Percentiles rank a stretch among this genome's conserved stretches.
phyloP scores from a whole-genome alignment of 257 asterid species.

The Gynochthodes officinalis region DNA sequence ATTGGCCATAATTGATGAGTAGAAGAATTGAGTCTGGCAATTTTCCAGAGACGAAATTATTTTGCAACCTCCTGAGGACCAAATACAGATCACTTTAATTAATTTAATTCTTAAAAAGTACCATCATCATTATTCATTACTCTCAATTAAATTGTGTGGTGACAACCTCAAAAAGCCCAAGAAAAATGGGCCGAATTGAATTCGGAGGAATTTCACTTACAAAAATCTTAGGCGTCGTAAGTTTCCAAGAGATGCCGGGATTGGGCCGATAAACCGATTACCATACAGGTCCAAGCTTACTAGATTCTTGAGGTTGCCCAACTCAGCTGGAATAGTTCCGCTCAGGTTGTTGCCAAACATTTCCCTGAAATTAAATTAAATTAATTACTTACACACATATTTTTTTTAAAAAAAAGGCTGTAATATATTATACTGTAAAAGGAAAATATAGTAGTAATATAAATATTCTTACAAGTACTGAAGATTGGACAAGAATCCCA shows the following conservation, averaged over 20 bases:
- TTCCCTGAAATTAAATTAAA: conserved; percentile 17
- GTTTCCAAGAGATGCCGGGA: conserved; percentile 41
- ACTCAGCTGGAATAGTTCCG: conserved; percentile 34
- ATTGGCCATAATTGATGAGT: conserved; percentile 28
- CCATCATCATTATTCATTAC: no score
- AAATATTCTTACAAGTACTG: conserved; percentile 30
- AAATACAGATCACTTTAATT: no score
- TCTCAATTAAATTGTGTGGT: no score
- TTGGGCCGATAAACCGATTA: conserved; percentile 33
- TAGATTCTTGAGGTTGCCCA: conserved; percentile 38
- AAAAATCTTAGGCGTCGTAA: conserved; percentile 27
- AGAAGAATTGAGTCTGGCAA: conserved; percentile 27
- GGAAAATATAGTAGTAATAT: background rate
- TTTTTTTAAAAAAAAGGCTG: background rate
- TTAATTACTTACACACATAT: background rate
- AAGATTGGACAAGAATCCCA: conserved; percentile 31
- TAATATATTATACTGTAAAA: background rate
- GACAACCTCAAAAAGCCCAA: no score
- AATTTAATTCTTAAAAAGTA: no score
- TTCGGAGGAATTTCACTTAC: no score
- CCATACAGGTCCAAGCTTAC: conserved; percentile 24
- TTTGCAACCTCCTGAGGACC: conserved; percentile 29
- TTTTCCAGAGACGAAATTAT: conserved; percentile 33
- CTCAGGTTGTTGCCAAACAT: conserved; percentile 19
- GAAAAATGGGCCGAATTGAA: no score